Evolutionary conservation across 371 early-diverging fungal species (phyloP), one percentile per base, ranked within the genome.

Genomic region (Lichtheimia hyalospora): DNA sequence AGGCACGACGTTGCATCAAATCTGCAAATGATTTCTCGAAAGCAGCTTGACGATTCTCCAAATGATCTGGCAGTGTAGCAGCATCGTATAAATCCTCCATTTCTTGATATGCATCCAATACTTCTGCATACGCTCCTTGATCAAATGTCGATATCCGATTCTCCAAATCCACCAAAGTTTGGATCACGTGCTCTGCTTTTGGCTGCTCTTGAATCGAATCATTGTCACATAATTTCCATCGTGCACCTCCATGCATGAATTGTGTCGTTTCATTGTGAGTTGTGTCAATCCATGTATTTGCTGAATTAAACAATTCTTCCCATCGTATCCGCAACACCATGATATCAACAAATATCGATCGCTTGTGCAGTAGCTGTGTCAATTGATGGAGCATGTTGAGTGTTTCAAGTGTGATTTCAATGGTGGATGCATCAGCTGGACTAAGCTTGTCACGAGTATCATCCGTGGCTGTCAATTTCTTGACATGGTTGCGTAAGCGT

Each of bases 381-480:
- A 76, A 57, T n/a, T 49, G 63, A 23, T 68, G 62, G 16, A 76
- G 71, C 48, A 62, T 54, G 24, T 64, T 76, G 40, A 80, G 54
- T 0, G 83, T 82, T 20, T 58, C 62, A 3, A 82, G 54, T 8
- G 79, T 79, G 39, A 79, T 79, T 46, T 77, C 77, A 49, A 82
- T 82, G 4, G 79, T 79, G 8, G 74, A 70, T 0, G 82, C 74
- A 60, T 82, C 82, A 8, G 82, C 82, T 0, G 82, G 82, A 48
- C 67, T 73, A 18, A 82, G 53, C 12, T 68, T 61, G 0, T 53
- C 16, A 18, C 8, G 42, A 0, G 18, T 21, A 10, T 58, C 51
- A 2, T 61, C 63, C 12, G 59, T 67, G 0, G 55, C 46, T 2
- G 79, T 73, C 54, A 79, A 59, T 42, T 54, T 65, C 58, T 79